Evolutionary conservation across 202 grass and related monocot genomes (phyloP).

Genomic region (Panicum hallii): DNA sequence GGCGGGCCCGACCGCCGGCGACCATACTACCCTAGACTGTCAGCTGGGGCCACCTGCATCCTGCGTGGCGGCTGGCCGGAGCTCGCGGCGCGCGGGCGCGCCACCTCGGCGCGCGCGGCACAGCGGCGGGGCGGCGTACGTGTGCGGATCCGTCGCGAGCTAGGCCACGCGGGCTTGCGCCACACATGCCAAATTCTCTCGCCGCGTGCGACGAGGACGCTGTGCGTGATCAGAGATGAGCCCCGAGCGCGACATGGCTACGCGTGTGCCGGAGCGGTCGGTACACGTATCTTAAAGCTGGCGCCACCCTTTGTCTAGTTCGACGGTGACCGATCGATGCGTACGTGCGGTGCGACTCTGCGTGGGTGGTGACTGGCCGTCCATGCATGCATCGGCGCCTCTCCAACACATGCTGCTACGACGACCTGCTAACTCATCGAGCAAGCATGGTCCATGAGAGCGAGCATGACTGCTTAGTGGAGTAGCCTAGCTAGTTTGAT

Average conservation of each 20-base stretch:
- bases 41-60: background rate
- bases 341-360: background rate
- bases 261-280: background rate
- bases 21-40: background rate
- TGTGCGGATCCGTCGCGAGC: background rate
- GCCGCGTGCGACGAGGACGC: background rate
- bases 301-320: background rate
- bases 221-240: background rate
- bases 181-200: background rate
- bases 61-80: slow-evolving; percentile 17
- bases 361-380: background rate
- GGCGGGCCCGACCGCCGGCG: no score
- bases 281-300: slow-evolving; percentile 14
- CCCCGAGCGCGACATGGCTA: background rate
- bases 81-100: background rate
- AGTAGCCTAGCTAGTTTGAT: background rate
- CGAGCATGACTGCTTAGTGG: background rate
- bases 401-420: no score
- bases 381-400: background rate
- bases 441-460: no score
- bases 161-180: no score
- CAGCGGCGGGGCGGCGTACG: background rate
- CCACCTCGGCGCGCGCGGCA: background rate
- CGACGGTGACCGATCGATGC: background rate
- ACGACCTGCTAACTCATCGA: no score